Evolutionary conservation across 192 early-diverging fungal genomes (phyloP), one percentile per base, ranked within the genome.

Genomic region (Backusella circina): DNA sequence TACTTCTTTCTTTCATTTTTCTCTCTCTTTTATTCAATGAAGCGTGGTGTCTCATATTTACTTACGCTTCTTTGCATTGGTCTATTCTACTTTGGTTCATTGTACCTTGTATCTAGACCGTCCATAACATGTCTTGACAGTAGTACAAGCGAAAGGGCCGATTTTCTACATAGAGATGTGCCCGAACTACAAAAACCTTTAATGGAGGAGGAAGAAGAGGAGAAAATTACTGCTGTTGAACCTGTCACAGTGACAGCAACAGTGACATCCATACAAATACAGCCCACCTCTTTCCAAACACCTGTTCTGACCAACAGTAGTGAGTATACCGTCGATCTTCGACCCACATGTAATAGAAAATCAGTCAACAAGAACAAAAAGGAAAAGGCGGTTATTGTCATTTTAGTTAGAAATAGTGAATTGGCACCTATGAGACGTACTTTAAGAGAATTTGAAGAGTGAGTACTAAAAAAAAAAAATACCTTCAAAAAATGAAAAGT

Each of bases 321-420:
- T 12, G 54, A 61, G 9, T 61, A 61, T 61, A 61, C 54, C 23
- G 32, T 67, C 28, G 65, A 67, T 3, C 30, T 33, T 33, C 30
- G 33, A 18, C 33, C 67, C 12, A 23, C 67, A 36, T 68, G 35
- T 38, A 13, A 68, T 18, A 4, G 3, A 38, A 68, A 33, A 16
- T 1, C 51, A 36, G 18, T 51, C 31, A 68, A 21, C 28, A 50
- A 71, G 44, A 50, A 16, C 8, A 33, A 65, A 72, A 73, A 37
- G 26, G 79, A 61, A 30, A 80, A 80, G 31, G 93, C 90, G 8
- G 90, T 84, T 1, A 89, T 94, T 80, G 91, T 94, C 13, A 86
- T 95, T 23, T 80, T 95, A 18, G 83, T 84, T 9, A 87, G 91
- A 76, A 94, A 95, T 79, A 78, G 74, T 31, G 94, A 95, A 65